phyloP scores from a whole-genome alignment of 345 rosid species.

The Populus nigra region DNA sequence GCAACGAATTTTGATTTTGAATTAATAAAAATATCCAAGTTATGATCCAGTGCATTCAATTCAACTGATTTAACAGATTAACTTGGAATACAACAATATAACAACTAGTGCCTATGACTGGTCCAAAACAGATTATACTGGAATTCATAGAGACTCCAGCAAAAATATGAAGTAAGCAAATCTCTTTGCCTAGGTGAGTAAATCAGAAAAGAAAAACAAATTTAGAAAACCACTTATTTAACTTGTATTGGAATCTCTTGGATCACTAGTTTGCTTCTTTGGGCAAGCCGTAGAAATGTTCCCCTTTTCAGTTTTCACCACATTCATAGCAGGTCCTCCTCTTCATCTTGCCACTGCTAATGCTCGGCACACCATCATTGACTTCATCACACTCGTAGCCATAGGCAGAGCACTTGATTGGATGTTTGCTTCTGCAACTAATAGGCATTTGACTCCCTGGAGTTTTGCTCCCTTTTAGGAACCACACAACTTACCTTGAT shows the following conservation, averaged over 20 bases:
- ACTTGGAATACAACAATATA: background rate
- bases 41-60: background rate
- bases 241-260: conserved; percentile 18
- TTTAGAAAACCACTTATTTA: background rate
- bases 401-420: conserved; percentile 11
- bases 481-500: conserved; percentile 86
- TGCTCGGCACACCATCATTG: background rate
- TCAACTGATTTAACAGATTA: background rate
- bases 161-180: background rate
- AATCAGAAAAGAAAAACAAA: background rate
- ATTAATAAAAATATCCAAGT: background rate
- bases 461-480: conserved; percentile 35
- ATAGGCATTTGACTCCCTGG: conserved; percentile 3
- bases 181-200: background rate
- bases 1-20: background rate
- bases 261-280: conserved; percentile 38
- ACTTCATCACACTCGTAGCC: background rate
- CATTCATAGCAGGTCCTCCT: conserved; percentile 76
- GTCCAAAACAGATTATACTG: background rate
- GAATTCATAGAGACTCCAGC: background rate
- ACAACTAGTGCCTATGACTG: background rate
- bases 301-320: conserved; percentile 74
- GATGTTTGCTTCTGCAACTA: conserved; percentile 17
- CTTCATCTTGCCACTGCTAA: conserved; percentile 57
- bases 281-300: conserved; percentile 80